Evolutionary conservation across 805 yeast genomes (phyloP).

Genomic region (Kurtzmaniella cleridarum): DNA sequence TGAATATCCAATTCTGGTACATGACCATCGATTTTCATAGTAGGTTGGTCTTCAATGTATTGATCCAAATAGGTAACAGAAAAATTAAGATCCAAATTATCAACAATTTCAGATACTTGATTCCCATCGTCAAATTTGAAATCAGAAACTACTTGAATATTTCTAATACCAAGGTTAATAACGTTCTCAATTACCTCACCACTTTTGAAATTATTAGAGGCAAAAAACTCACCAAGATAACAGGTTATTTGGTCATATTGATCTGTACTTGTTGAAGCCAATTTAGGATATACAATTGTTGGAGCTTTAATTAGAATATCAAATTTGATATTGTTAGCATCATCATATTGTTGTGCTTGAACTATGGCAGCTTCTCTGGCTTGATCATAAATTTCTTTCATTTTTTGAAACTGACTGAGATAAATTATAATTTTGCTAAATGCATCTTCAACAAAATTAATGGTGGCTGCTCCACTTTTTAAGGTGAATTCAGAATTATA

Average conservation of each 20-base stretch:
- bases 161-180: slow-evolving; percentile 64
- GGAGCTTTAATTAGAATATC: slow-evolving; percentile 78
- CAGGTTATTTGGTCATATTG: slow-evolving; percentile 59
- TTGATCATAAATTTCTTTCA: slow-evolving; percentile 85
- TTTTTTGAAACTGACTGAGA: slow-evolving; percentile 67
- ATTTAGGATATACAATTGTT: slow-evolving; percentile 68
- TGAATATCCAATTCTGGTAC: slow-evolving; percentile 59
- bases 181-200: slow-evolving; percentile 40
- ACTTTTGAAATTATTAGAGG: slow-evolving; percentile 52
- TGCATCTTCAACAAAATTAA: slow-evolving; percentile 80
- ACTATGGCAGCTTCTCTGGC: slow-evolving; percentile 86
- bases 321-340: slow-evolving; percentile 58
- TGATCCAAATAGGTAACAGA: slow-evolving; percentile 51
- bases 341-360: slow-evolving; percentile 64
- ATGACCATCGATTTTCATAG: slow-evolving; percentile 47
- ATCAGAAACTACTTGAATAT: slow-evolving; percentile 61
- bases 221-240: slow-evolving; percentile 77
- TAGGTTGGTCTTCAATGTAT: slow-evolving; percentile 35
- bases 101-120: slow-evolving; percentile 61
- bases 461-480: slow-evolving; percentile 67
- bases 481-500: slow-evolving; percentile 57
- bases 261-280: slow-evolving; percentile 35
- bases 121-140: slow-evolving; percentile 43
- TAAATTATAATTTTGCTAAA: slow-evolving; percentile 61
- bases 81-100: slow-evolving; percentile 57